Evolutionary conservation across 306 rosid species (phyloP), one percentile per base, ranked within the genome.

Genomic region (Phaseolus lunatus): DNA sequence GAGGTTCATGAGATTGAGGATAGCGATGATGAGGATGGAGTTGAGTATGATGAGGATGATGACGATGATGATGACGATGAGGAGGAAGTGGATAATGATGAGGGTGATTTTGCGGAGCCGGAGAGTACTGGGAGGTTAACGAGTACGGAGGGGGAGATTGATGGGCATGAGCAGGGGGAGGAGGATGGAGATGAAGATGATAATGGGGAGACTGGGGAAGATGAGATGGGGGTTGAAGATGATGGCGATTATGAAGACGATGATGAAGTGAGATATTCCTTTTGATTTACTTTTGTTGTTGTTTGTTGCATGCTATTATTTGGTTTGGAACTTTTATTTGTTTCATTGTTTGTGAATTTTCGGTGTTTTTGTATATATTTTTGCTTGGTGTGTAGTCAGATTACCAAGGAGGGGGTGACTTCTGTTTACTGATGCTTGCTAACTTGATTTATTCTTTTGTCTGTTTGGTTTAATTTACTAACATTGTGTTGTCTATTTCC

Each of bases 141-240:
- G 4, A 87, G 92, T 80, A 76, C 95, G 0, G 98, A 93, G 27
- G 98, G 98, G 0, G 98, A 93, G 85, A 93, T 93, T 59, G 98
- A 93, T 80, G 98, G 95, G 19, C 98, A 93, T 15, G 98, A 93
- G 58, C 97, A 93, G 73, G 97, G 98, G 13, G 97, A 93, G 87
- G 96, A 91, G 80, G 96, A 84, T 45, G 96, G 84, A 3, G 92
- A 86, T 8, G 98, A 91, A 35, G 96, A 93, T 76, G 98, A 91
- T 54, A 88, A 86, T 45, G 96, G 91, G 27, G 98, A 90, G 90
- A 91, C 96, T 12, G 96, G 94, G 0, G 96, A 93, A 71, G 98
- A 91, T 29, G 96, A 83, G 82, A 80, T 81, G 58, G 90, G 87
- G 3, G 83, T 83, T 1, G 95, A 89, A 31, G 90, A 63, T 9